Conservation (phyloP, 192 early-diverging fungal species). For the Coemansia sp. region DNA sequence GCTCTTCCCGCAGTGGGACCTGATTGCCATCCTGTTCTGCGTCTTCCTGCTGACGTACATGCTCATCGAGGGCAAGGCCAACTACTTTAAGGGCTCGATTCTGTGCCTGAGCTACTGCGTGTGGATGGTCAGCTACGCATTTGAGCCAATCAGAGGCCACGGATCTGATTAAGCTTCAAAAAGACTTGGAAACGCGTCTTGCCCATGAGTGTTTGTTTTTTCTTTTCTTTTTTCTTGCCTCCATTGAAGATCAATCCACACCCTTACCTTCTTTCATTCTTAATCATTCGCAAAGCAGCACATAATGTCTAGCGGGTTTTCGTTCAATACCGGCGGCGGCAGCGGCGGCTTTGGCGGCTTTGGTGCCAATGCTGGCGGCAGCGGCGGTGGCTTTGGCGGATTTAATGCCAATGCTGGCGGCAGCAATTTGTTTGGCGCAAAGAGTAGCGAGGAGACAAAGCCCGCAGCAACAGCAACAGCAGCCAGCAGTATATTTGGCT, state of each 20-base stretch:
- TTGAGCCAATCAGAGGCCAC: conserved; percentile 58
- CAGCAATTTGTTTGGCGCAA: conserved; percentile 19
- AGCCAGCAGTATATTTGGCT: neutral
- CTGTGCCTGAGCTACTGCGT: conserved; percentile 85
- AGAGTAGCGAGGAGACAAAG: conserved; percentile 7
- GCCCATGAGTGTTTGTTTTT: conserved; percentile 8
- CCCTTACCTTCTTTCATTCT: too few species aligned
- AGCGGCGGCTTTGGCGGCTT: conserved; percentile 1
- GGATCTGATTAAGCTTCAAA: conserved; percentile 22
- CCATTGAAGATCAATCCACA: too few species aligned
- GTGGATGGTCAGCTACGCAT: conserved; percentile 80
- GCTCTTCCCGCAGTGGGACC: conserved; percentile 75
- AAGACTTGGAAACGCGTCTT: too few species aligned
- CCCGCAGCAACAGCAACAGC: neutral
- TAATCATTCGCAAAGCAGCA: too few species aligned
- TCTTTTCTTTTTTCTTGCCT: conserved; percentile 6
- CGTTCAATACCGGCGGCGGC: neutral
- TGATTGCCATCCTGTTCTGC: conserved; percentile 62
- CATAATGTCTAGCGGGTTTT: conserved; percentile 8
- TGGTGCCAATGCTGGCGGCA: neutral
- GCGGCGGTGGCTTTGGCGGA: conserved; percentile 4
- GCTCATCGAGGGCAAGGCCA: conserved; percentile 93
- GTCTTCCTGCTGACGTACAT: conserved; percentile 87
- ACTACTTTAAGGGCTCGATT: conserved; percentile 97
- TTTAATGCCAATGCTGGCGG: conserved; percentile 6